Conservation (phyloP, 2,329 filamentous ascomycete species). For the Aspergillus transmontanensis region DNA sequence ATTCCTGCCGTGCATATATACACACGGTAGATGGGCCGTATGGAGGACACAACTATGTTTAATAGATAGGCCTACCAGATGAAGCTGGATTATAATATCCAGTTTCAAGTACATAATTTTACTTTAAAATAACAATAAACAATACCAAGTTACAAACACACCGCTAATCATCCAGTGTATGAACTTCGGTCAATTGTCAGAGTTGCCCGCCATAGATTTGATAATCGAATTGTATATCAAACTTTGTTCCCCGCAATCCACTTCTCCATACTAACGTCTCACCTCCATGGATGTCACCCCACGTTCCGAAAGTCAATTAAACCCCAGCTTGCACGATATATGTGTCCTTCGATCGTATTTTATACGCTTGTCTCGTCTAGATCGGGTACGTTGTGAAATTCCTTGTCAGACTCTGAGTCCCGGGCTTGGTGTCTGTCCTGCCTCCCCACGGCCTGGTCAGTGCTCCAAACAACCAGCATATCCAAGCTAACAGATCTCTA, state of each 20-base stretch:
- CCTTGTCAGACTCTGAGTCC: not conserved
- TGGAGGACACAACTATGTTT: not conserved
- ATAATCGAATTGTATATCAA: not conserved
- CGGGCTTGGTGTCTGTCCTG: too few relatives aligned
- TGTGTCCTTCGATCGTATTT: not conserved
- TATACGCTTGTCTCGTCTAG: not conserved
- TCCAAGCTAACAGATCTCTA: not conserved
- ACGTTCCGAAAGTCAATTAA: not conserved
- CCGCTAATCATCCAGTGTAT: not conserved
- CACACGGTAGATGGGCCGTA: not conserved
- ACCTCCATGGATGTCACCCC: not conserved
- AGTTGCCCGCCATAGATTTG: not conserved
- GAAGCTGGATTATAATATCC: not conserved
- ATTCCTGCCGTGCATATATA: not conserved
- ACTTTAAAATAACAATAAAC: not conserved
- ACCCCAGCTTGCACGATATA: not conserved
- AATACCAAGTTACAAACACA: not conserved
- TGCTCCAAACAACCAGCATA: not conserved
- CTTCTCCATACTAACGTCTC: not conserved
- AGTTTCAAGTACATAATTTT: not conserved
- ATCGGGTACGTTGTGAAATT: not conserved
- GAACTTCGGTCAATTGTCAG: not conserved
- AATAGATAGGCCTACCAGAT: not conserved
- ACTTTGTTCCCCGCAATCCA: not conserved
- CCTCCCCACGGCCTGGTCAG: not conserved